A percentile compares a stretch with the other conserved stretches of the same genome.
Conservation (phyloP, 75 land plant species). For the Selaginella moellendorffii region DNA sequence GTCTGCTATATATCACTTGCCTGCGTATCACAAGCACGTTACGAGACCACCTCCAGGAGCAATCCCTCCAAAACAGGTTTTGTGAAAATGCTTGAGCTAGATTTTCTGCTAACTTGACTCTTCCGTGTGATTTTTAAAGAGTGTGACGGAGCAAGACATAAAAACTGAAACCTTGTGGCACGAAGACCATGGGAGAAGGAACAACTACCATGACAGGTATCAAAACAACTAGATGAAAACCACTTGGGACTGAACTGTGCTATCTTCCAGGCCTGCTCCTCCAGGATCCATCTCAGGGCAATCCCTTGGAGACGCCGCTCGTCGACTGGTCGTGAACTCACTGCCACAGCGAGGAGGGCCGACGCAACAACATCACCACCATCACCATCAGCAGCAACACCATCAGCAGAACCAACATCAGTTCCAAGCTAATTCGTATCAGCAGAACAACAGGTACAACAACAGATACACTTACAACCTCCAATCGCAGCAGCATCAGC, state of each 20-base stretch:
- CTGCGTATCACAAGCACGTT: constrained; percentile 61
- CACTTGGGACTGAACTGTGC: background rate
- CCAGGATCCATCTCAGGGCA: constrained; percentile 47
- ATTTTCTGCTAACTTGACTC: background rate
- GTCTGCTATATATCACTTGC: constrained; percentile 57
- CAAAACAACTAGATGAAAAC: background rate
- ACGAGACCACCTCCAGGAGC: constrained; percentile 64
- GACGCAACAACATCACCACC: background rate
- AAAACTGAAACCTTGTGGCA: constrained; percentile 80
- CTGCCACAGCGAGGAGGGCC: constrained; percentile 24
- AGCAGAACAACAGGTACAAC: background rate
- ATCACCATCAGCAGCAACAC: no score
- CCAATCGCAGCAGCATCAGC: background rate
- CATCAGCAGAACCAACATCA: no score
- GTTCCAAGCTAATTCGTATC: no score
- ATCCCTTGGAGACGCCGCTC: constrained; percentile 72
- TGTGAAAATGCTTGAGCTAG: constrained; percentile 7
- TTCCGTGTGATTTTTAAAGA: constrained; percentile 26
- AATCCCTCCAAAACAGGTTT: constrained; percentile 64
- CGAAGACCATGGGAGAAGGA: constrained; percentile 73
- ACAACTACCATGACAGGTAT: constrained; percentile 36
- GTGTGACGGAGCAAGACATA: constrained; percentile 46
- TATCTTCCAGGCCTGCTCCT: constrained; percentile 29
- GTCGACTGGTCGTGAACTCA: constrained; percentile 62
- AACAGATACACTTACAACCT: background rate